Evolutionary conservation across 1,139 yeast genomes (phyloP), one percentile per base, ranked within the genome.

Genomic region (Debaryomycetaceae sp.): DNA sequence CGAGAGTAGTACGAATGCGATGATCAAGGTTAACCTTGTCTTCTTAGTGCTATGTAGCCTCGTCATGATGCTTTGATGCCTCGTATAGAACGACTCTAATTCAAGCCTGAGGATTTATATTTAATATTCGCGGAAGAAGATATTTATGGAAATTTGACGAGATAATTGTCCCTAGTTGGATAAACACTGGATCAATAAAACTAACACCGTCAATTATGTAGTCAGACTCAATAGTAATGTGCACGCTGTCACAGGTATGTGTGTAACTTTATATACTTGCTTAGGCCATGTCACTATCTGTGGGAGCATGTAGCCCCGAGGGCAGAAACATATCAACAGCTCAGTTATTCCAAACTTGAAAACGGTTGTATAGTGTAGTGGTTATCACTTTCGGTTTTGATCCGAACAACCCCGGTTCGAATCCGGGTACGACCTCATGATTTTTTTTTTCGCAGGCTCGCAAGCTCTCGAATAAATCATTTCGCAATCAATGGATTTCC

Each of bases 381-480:
- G 77, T 70, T 70, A 72, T 72, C 77, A 72, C 77, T 56, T 58
- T 66, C 63, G 76, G 77, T 71, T 72, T 66, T 72, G 76, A 72
- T 84, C 89, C 91, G 83, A 70, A 75, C 81, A 82, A 85, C 91
- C 89, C 89, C 91, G 85, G 91, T 85, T 85, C 91, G 93, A 85
- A 83, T 83, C 91, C 91, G 91, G 91, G 90, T 81, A 81, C 82
- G 90, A 84, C 90, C 90, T 84, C 43, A 3, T 14, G 3, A 2
- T n/a, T 57, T 57, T 73, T 73, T 71, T 64, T 55, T 47, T 36
- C 39, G n/a, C n/a, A 14, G 2, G 14, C 36, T 37, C 31, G 2
- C 20, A 17, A 17, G 20, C 31, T 27, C 31, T 8, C 4, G 31
- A 27, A 27, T 11, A 2, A 8, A 8, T 27, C 8, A 11, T 27